Conservation (phyloP, 2,329 filamentous ascomycete genomes). For the Aspergillus persii region DNA sequence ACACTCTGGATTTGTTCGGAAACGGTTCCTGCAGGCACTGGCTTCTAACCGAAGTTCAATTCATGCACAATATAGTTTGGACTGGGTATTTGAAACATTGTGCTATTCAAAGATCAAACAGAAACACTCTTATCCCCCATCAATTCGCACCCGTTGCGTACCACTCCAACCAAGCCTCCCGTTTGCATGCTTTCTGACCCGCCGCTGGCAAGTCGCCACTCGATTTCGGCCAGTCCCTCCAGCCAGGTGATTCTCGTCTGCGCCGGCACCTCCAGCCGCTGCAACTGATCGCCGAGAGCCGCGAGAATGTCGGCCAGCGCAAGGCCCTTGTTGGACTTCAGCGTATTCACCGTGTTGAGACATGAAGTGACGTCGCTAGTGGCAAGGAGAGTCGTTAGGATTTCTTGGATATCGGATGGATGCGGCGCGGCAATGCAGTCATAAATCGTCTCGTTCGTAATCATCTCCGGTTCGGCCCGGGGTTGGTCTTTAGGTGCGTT, state of each 20-base stretch:
- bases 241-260: slow-evolving; percentile 91
- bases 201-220: slow-evolving; percentile 85
- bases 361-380: slow-evolving; percentile 88
- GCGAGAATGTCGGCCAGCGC: slow-evolving; percentile 93
- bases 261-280: slow-evolving; percentile 76
- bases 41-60: too few relatives aligned
- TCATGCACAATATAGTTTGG: too few relatives aligned
- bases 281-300: slow-evolving; percentile 76
- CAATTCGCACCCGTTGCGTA: slow-evolving; percentile 82
- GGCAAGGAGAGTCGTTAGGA: slow-evolving; percentile 76
- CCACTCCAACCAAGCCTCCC: slow-evolving; percentile 84
- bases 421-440: slow-evolving; percentile 95
- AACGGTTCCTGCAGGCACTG: too few relatives aligned
- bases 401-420: slow-evolving; percentile 80
- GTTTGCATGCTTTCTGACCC: slow-evolving; percentile 88
- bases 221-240: slow-evolving; percentile 85
- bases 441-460: slow-evolving; percentile 90
- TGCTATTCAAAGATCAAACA: not conserved
- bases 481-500: slow-evolving; percentile 58
- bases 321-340: slow-evolving; percentile 82
- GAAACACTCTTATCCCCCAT: slow-evolving; percentile 44
- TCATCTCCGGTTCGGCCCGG: slow-evolving; percentile 70
- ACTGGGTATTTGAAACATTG: not conserved
- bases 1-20: too few relatives aligned
- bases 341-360: slow-evolving; percentile 78